Evolutionary conservation across 192 early-diverging fungal species (phyloP), one percentile per base, ranked within the genome.

Genomic region (Coemansia nantahalensis): DNA sequence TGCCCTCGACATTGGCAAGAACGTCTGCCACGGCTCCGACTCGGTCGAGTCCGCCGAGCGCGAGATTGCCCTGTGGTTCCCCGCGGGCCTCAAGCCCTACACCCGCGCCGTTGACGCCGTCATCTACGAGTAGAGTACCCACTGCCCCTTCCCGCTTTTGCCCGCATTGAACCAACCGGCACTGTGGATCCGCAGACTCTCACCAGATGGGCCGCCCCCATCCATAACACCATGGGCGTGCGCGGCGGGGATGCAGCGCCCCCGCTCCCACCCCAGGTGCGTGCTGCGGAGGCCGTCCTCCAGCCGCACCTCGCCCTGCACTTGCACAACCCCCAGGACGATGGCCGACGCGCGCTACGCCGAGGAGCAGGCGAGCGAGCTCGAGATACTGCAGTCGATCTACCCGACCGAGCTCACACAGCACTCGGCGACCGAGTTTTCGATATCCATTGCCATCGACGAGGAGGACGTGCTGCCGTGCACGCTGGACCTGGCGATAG

Each of bases 1-100:
- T 69, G 83, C 84, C 74, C 83, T 94, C 46, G 89, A 92, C 45
- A 85, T 80, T 41, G 85, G 85, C 28, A 77, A 79, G 60, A 95
- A 95, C 85, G 80, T 93, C 57, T 90, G 88, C 86, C 93, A 95
- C 79, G 93, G 93, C 50, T 90, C 87, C 39, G 93, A 95, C 83
- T 66, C 85, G 24, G 86, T 89, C 51, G 91, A 92, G 79, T 79
- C 78, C 55, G 92, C 92, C 39, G 84, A 95, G 81, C 86, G 84
- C 77, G 91, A 92, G 62, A 91, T 94, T 51, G 81, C 66, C 34
- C 73, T 93, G 69, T 89, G 90, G 90, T 92, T 92, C 83, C 81
- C 82, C 56, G 65, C 83, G 51, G 83, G 84, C 56, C 71, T 89
- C 21, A 62, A 68, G 50, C 30, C 63, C 31, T 88, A 86, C 82